A percentile compares a stretch with the other conserved stretches of the same genome.
Evolutionary conservation across 768 basidiomycete genomes (phyloP).

Genomic region (Stropharia rugosoannulata): DNA sequence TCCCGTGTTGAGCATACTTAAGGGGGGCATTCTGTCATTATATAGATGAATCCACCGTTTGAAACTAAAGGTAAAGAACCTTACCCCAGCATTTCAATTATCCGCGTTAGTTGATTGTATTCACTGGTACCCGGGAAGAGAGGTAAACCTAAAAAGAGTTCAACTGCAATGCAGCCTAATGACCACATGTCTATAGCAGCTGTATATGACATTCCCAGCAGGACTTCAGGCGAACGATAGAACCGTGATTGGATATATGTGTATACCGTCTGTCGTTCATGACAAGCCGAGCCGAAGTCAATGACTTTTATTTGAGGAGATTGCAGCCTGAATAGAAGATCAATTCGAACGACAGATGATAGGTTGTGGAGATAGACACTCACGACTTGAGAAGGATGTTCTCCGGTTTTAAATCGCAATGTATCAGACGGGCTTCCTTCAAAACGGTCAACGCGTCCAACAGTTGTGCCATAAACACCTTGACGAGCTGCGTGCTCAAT

Average conservation of each 20-base stretch:
- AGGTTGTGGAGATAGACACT: slow-evolving; percentile 10
- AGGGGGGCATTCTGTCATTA: slow-evolving; percentile 72
- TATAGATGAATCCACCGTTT: background rate
- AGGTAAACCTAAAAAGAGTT: slow-evolving; percentile 94
- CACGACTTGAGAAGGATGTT: slow-evolving; percentile 97
- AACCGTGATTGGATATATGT: slow-evolving; percentile 99
- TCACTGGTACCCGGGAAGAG: slow-evolving; percentile 99
- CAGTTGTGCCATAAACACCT: slow-evolving; percentile 96
- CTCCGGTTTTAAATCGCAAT: slow-evolving; percentile 98
- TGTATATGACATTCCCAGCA: slow-evolving; percentile 92
- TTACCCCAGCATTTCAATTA: slow-evolving; percentile 98
- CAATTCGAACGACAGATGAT: slow-evolving; percentile 2
- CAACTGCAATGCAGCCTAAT: slow-evolving; percentile 96
- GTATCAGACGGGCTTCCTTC: slow-evolving; percentile 94
- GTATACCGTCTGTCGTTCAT: slow-evolving; percentile 99
- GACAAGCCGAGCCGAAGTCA: slow-evolving; percentile 98
- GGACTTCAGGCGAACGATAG: slow-evolving; percentile 96
- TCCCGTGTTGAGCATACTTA: slow-evolving; percentile 92
- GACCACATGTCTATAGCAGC: slow-evolving; percentile 99
- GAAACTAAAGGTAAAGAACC: slow-evolving; percentile 26
- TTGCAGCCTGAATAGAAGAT: slow-evolving; percentile 62
- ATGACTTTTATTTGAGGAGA: slow-evolving; percentile 99
- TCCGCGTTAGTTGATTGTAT: slow-evolving; percentile 96
- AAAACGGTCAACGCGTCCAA: slow-evolving; percentile 90
- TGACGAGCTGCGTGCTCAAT: slow-evolving; percentile 93